phyloP scores from a whole-genome alignment of 2,329 filamentous ascomycete species.

The Pestalotiopsis sp. region DNA sequence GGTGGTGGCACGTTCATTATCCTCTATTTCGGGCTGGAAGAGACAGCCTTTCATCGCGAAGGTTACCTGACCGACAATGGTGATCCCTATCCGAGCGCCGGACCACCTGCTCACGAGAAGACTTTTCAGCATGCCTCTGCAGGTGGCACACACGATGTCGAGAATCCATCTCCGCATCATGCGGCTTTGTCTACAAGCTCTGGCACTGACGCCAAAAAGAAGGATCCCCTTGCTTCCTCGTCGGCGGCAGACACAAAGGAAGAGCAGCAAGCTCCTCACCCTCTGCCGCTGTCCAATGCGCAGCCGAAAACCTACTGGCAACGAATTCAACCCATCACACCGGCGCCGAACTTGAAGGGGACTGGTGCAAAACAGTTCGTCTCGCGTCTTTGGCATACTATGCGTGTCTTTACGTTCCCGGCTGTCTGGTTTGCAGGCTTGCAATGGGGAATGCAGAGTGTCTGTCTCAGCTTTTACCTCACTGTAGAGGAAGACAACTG shows the following conservation, averaged over 20 bases:
- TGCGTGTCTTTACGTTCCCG: slow-evolving; percentile 60
- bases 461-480: slow-evolving; percentile 62
- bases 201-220: background rate
- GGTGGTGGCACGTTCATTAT: slow-evolving; percentile 48
- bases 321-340: slow-evolving; percentile 58
- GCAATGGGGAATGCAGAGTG: slow-evolving; percentile 63
- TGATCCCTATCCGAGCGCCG: background rate
- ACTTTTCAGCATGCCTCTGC: background rate
- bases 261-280: background rate
- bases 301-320: slow-evolving; percentile 53
- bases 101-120: background rate
- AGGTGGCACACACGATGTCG: background rate
- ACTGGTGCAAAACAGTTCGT: slow-evolving; percentile 57
- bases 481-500: slow-evolving; percentile 61
- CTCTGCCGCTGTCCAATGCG: slow-evolving; percentile 15
- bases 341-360: slow-evolving; percentile 54
- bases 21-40: slow-evolving; percentile 54
- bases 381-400: slow-evolving; percentile 53
- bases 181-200: background rate
- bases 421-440: slow-evolving; percentile 60
- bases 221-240: background rate
- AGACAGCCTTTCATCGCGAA: slow-evolving; percentile 51
- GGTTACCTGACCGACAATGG: slow-evolving; percentile 16
- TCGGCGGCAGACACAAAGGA: background rate
- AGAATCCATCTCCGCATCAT: background rate